Evolutionary conservation across 345 rosid genomes (phyloP).

Genomic region (Sapria himalayana): DNA sequence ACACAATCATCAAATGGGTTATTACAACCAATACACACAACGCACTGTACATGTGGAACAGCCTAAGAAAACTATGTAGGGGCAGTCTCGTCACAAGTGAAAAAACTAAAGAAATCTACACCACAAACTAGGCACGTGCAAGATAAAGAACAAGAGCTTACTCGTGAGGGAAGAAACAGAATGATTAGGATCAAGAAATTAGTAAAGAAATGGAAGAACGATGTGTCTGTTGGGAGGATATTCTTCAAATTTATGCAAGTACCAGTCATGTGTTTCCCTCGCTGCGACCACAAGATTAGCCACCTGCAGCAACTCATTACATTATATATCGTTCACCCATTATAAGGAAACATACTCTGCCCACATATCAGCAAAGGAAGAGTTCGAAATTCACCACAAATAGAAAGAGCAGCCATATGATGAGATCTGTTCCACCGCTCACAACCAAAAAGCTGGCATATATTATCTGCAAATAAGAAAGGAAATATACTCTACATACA

Average conservation of each 20-base stretch:
- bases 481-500: no score
- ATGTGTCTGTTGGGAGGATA: constrained; percentile 35
- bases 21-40: no score
- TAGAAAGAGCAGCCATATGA: constrained; percentile 35
- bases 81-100: no score
- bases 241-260: constrained; percentile 32
- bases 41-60: no score
- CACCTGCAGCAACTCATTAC: constrained; percentile 25
- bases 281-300: constrained; percentile 43
- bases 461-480: constrained; percentile 58
- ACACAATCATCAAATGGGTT: no score
- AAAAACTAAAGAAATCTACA: no score
- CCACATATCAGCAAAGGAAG: neutral
- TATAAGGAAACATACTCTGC: neutral
- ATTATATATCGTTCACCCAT: neutral
- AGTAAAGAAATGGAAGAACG: constrained; percentile 30
- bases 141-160: no score
- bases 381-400: constrained; percentile 29
- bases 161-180: no score
- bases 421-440: constrained; percentile 51
- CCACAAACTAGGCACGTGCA: no score
- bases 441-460: constrained; percentile 46
- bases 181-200: constrained; percentile 4
- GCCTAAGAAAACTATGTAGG: no score
- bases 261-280: constrained; percentile 61